phyloP scores from a whole-genome alignment of 2,329 filamentous ascomycete species.

The Monilinia laxa region DNA sequence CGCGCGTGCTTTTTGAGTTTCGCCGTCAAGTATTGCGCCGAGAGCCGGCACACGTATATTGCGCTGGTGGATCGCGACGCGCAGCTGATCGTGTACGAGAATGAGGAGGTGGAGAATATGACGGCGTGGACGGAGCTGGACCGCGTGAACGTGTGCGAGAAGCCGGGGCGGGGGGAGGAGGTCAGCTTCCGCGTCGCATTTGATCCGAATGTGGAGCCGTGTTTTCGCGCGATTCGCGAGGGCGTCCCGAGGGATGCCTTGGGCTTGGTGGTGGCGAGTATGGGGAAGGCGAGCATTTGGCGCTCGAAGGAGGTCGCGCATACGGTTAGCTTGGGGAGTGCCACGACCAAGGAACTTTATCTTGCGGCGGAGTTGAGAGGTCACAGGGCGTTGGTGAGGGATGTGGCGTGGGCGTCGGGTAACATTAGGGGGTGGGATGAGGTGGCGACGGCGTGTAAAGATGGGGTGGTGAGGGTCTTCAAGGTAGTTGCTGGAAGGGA shows the following conservation, averaged over 20 bases:
- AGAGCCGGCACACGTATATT: conserved; percentile 77
- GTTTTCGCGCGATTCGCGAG: conserved; percentile 73
- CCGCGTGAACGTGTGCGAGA: conserved; percentile 69
- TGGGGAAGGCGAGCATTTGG: conserved; percentile 81
- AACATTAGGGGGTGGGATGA: conserved; percentile 88
- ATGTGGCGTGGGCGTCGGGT: conserved; percentile 89
- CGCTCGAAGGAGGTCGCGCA: conserved; percentile 62
- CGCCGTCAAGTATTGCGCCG: conserved; percentile 79
- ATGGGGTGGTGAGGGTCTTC: conserved; percentile 87
- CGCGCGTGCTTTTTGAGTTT: conserved; percentile 67
- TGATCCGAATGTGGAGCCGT: conserved; percentile 81
- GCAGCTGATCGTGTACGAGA: conserved; percentile 76
- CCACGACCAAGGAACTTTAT: conserved; percentile 76
- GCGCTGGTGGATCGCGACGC: conserved; percentile 83
- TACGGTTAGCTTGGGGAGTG: conserved; percentile 52
- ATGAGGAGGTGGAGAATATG: conserved; percentile 78
- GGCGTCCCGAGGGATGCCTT: conserved; percentile 80
- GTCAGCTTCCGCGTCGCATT: conserved; percentile 83
- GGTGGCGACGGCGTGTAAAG: conserved; percentile 88
- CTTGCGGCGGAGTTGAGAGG: conserved; percentile 73
- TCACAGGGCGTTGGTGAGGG: conserved; percentile 76
- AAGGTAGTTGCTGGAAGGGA: conserved; percentile 63
- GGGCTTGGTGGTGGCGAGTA: conserved; percentile 79
- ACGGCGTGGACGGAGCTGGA: conserved; percentile 74
- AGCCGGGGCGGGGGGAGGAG: conserved; percentile 78